Conservation (phyloP, 2,329 filamentous ascomycete species). For the Ceratocystis albifundus region DNA sequence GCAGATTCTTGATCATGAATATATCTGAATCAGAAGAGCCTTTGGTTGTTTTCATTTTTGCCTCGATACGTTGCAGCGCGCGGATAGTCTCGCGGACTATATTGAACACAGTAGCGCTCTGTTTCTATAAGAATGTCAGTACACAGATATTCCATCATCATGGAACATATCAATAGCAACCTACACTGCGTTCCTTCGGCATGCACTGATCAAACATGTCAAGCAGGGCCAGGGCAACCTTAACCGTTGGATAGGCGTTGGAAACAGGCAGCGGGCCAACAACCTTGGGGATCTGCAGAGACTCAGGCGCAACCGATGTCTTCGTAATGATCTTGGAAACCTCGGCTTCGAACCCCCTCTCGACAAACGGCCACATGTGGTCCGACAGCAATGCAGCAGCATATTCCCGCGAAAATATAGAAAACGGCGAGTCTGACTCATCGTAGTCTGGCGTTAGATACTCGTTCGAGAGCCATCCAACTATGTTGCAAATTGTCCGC, state of each 20-base stretch:
- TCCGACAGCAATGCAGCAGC: constrained; percentile 45
- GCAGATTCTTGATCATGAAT: constrained; percentile 88
- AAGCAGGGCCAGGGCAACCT: constrained; percentile 46
- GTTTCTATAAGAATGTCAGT: constrained; percentile 32
- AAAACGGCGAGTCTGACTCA: constrained; percentile 45
- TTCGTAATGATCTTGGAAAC: constrained; percentile 44
- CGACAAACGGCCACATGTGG: constrained; percentile 47
- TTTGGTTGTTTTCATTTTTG: constrained; percentile 53
- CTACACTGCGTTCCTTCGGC: constrained; percentile 51
- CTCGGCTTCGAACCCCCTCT: constrained; percentile 44
- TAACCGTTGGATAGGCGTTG: constrained; percentile 48
- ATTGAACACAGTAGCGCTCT: constrained; percentile 46
- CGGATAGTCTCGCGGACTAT: constrained; percentile 85
- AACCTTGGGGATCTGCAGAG: constrained; percentile 41
- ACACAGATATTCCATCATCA: constrained; percentile 2
- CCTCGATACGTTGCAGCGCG: constrained; percentile 67
- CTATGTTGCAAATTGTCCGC: constrained; percentile 42
- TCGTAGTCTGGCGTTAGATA: constrained; percentile 46
- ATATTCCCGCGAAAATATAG: constrained; percentile 44
- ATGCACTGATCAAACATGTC: constrained; percentile 53
- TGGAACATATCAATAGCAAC: constrained; percentile 27
- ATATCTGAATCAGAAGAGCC: constrained; percentile 62
- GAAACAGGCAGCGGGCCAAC: constrained; percentile 41
- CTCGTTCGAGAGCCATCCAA: constrained; percentile 48
- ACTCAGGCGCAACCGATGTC: constrained; percentile 36